Conservation (phyloP, 139 green algal genomes). For the Coelastrella sp. region DNA sequence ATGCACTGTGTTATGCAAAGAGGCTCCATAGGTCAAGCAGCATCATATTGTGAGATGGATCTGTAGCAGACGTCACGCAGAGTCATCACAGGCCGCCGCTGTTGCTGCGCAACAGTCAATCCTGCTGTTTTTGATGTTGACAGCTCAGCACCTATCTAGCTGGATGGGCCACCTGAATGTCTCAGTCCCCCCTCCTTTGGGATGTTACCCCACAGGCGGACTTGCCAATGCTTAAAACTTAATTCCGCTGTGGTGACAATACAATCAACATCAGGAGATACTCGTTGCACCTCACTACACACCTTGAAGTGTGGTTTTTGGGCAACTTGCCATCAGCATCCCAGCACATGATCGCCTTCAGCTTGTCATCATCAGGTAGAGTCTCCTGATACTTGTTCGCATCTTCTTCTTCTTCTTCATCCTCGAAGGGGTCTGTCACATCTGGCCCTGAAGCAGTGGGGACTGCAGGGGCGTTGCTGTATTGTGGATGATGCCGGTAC, state of each 20-base stretch:
- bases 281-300: too few species aligned
- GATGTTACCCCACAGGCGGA: too few species aligned
- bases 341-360: slow-evolving; percentile 13
- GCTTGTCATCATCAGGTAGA: neutral
- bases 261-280: neutral
- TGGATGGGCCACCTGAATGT: too few species aligned
- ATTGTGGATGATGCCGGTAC: neutral
- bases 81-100: too few species aligned
- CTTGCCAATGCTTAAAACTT: too few species aligned
- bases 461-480: neutral
- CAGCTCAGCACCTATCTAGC: too few species aligned
- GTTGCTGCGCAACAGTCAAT: too few species aligned
- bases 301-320: slow-evolving; percentile 39
- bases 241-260: neutral
- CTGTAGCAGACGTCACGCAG: too few species aligned
- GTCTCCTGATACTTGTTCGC: neutral
- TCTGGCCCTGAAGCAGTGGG: too few species aligned
- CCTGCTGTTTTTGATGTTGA: too few species aligned
- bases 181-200: too few species aligned
- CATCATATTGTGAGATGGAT: too few species aligned
- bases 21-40: neutral
- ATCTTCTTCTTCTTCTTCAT: slow-evolving; percentile 4
- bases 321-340: slow-evolving; percentile 13
- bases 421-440: neutral
- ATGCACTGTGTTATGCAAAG: neutral